A percentile compares a stretch with the other conserved stretches of the same genome.
These are phyloP conservation scores for Citeromyces hawaiiensis DNA, from an alignment of 1,139 yeast genomes.

Conservation along the genomic window DNA sequence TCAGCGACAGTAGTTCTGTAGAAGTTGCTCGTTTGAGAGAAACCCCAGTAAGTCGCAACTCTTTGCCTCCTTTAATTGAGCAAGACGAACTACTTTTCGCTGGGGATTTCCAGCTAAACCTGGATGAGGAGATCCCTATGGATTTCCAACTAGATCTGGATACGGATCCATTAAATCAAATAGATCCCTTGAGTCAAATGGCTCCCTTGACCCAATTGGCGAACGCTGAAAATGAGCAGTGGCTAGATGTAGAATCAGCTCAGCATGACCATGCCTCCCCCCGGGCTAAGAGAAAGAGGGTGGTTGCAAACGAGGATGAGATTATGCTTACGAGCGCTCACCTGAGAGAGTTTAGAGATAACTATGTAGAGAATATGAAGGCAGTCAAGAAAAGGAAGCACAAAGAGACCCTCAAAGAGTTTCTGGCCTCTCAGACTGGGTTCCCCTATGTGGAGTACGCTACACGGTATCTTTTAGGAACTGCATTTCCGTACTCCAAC, in stretches of 20 bases:
- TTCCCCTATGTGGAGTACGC: constrained; percentile 1
- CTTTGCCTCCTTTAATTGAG: background rate
- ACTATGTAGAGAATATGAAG: constrained; percentile 10
- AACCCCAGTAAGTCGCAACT: background rate
- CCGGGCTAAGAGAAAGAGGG: background rate
- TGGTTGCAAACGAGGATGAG: background rate
- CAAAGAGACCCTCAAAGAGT: background rate
- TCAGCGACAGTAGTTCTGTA: background rate
- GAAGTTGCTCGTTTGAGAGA: background rate
- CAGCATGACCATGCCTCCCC: too few relatives aligned
- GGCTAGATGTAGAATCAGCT: too few relatives aligned
- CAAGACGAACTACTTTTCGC: background rate
- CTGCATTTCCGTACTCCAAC: background rate
- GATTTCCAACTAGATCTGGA: background rate
- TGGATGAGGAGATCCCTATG: background rate
- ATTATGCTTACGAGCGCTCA: constrained; percentile 1
- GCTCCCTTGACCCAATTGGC: too few relatives aligned
- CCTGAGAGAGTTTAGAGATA: constrained; percentile 11
- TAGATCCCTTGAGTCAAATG: background rate
- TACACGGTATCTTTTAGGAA: background rate
- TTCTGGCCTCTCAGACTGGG: background rate
- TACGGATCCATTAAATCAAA: background rate
- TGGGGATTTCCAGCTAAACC: background rate
- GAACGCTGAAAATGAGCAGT: too few relatives aligned
- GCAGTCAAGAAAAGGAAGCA: background rate